Evolutionary conservation across 2,329 filamentous ascomycete species (phyloP).

Genomic region (Cladosporium sp.): DNA sequence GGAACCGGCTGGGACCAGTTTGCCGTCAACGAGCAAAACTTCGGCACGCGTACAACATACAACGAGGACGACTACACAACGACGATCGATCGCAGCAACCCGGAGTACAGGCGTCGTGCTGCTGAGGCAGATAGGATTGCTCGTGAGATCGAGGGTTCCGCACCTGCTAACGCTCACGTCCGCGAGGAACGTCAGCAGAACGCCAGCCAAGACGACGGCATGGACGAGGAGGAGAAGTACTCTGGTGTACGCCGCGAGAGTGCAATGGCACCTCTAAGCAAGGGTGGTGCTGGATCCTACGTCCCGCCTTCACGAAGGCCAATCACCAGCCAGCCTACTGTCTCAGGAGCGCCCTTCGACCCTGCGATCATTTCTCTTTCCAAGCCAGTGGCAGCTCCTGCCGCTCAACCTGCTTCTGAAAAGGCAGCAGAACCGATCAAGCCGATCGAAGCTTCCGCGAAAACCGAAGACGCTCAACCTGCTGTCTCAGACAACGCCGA

Average conservation of each 20-base stretch:
- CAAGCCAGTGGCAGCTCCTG: constrained; percentile 39
- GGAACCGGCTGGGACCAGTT: constrained; percentile 81
- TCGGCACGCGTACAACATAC: constrained; percentile 85
- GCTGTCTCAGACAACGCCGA: neutral
- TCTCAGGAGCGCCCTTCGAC: constrained; percentile 73
- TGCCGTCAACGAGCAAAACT: constrained; percentile 78
- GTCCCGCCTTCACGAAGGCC: constrained; percentile 85
- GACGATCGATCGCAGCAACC: constrained; percentile 76
- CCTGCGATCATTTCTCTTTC: constrained; percentile 82
- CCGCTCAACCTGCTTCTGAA: constrained; percentile 10
- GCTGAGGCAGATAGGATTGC: constrained; percentile 79
- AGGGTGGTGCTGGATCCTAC: constrained; percentile 67
- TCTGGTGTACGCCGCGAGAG: constrained; percentile 80
- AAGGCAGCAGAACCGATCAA: constrained; percentile 14
- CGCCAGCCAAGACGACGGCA: constrained; percentile 60
- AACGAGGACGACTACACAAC: constrained; percentile 96
- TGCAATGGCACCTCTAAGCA: constrained; percentile 54
- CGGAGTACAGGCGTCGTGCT: constrained; percentile 72
- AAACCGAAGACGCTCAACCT: constrained; percentile 14
- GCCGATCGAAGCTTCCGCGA: constrained; percentile 13
- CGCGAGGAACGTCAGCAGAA: constrained; percentile 76
- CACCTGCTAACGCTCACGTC: constrained; percentile 72
- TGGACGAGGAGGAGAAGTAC: constrained; percentile 95
- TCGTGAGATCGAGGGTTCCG: constrained; percentile 78
- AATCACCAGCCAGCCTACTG: constrained; percentile 67